These are phyloP conservation scores for Schizochytrium sp. DNA, from an alignment of 108 stramenopile genomes.

Conservation along the genomic window DNA sequence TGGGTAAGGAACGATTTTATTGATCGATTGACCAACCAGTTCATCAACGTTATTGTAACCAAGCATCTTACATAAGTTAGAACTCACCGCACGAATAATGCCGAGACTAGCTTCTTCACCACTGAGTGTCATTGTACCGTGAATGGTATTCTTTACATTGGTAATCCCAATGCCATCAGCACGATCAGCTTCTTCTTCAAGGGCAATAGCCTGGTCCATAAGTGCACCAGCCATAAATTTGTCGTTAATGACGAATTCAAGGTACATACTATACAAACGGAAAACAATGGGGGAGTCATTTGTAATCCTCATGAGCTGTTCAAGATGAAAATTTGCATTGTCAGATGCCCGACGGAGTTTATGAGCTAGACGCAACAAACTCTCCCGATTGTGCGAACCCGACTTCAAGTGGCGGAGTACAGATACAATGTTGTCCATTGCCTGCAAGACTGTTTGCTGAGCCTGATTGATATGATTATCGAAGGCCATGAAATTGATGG, in stretches of 20 bases:
- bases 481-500: slow-evolving; percentile 51
- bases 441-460: slow-evolving; percentile 18
- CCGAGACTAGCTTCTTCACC: background rate
- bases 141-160: slow-evolving; percentile 22
- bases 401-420: background rate
- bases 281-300: background rate
- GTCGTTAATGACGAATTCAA: background rate
- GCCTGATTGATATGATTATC: slow-evolving; percentile 37
- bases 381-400: slow-evolving; percentile 3
- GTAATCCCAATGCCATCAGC: background rate
- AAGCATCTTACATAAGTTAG: slow-evolving; percentile 7
- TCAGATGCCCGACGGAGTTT: background rate
- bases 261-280: slow-evolving; percentile 5
- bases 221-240: slow-evolving; percentile 3
- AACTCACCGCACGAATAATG: background rate
- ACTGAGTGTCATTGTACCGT: background rate
- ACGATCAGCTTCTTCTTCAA: slow-evolving; percentile 27
- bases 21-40: background rate
- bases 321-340: background rate
- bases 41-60: background rate
- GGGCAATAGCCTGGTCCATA: slow-evolving; percentile 8
- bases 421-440: slow-evolving; percentile 27
- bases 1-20: background rate
- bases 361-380: background rate
- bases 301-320: slow-evolving; percentile 32